phyloP scores from a whole-genome alignment of 257 asterid genomes.

The Salvia miltiorrhiza region DNA sequence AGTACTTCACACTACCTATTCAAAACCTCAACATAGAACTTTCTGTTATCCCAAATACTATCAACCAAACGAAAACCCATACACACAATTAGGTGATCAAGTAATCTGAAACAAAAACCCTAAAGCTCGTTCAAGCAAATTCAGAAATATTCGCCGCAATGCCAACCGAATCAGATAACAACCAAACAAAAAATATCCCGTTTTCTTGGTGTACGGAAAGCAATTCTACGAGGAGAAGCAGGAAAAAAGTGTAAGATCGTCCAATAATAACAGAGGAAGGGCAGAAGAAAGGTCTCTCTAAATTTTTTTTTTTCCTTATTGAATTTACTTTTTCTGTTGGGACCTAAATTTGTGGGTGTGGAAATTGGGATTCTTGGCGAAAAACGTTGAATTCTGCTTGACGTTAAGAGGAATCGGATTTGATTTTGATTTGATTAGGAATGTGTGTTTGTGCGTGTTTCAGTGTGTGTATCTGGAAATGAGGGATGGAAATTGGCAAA shows the following conservation, averaged over 20 bases:
- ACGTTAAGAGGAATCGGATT: conserved; percentile 38
- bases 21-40: conserved; percentile 8
- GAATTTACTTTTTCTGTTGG: neutral
- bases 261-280: conserved; percentile 17
- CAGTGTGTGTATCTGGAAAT: conserved; percentile 27
- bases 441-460: conserved; percentile 27
- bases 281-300: conserved; percentile 7
- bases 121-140: conserved; percentile 21
- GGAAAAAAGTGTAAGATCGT: conserved; percentile 31
- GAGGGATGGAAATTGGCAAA: conserved; percentile 21
- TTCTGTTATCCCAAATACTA: neutral
- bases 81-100: conserved; percentile 29
- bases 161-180: conserved; percentile 28
- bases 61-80: conserved; percentile 6
- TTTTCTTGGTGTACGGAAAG: conserved; percentile 6
- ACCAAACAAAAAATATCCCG: neutral
- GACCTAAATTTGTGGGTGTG: conserved; percentile 12
- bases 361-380: conserved; percentile 25
- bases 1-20: conserved; percentile 16
- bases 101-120: conserved; percentile 47
- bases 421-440: conserved; percentile 41
- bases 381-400: conserved; percentile 37
- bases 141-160: conserved; percentile 35
- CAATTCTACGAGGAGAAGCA: conserved; percentile 6
- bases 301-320: neutral